Base-by-base conservation (phyloP, 805 yeast species). In the Wickerhamomyces bovis region DNA sequence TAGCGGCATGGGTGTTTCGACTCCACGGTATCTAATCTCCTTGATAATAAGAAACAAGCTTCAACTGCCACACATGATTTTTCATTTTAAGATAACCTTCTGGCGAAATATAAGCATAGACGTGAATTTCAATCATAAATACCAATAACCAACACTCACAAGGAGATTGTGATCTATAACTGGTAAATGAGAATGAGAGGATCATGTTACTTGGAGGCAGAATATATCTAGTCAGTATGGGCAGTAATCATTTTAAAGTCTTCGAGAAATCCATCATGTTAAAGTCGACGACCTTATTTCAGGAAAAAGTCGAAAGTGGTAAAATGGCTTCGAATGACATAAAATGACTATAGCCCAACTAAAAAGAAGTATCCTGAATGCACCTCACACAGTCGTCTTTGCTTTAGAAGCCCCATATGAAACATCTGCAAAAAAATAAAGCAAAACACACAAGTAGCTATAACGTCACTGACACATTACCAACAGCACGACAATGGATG, bases 261-360 rank as follows among this genome's bases (percentile, higher is more conserved):
- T 19, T 36, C 39, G 39, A 36, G 25, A 13, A 19, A 20, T 19
- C 23, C n/a, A 5, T 36, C 23, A 19, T 20, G 11, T 36, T 36
- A 12, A 19, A 20, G 22, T 19, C 41, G 25, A 38, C 41, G 25
- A 38, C 40, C 9, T 21, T 18, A 38, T 13, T 15, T 21, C 31
- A 28, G 13, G 31, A 28, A 28, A 13, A 9, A 28, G 13, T n/a
- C 15, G 31, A 33, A 11, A 33, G 2, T 18, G 9, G 36, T 9
- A 33, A 6, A 33, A 33, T 33, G 30, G 22, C 31, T 15, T 25
- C 30, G 20, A 39, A 23, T 16, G 25, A 36, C 39, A 36, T 36
- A 39, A 39, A 23, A 39, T 25, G 42, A 39, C 30, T 26, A 39
- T 39, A 39, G 42, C 33, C 33, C 42, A 39, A 10, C 20, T 25